These are phyloP conservation scores for Arthrobotrys sinensis DNA, from an alignment of 2,329 filamentous ascomycete genomes.

Conservation along the genomic window DNA sequence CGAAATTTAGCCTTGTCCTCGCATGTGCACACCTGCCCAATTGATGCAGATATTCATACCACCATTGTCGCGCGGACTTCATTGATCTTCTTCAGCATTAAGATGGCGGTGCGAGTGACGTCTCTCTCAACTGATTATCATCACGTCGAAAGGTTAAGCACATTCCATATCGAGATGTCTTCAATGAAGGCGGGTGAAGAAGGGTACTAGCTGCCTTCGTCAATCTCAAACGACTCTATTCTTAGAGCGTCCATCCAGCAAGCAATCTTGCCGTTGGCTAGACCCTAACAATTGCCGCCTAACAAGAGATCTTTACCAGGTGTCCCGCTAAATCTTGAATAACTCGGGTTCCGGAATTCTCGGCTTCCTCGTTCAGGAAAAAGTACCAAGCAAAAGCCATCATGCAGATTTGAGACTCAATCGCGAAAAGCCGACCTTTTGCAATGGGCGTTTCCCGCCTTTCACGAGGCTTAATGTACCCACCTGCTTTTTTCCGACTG, in stretches of 20 bases:
- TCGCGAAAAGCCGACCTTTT: constrained; percentile 29
- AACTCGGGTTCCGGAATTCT: constrained; percentile 24
- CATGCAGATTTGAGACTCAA: constrained; percentile 21
- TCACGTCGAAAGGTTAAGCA: constrained; percentile 15
- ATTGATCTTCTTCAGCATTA: constrained; percentile 25
- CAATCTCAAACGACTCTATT: constrained; percentile 57
- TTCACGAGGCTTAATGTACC: constrained; percentile 14
- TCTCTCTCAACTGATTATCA: constrained; percentile 32
- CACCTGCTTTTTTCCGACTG: constrained; percentile 48
- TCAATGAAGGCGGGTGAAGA: constrained; percentile 11
- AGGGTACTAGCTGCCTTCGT: constrained; percentile 34
- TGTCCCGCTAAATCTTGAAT: constrained; percentile 27
- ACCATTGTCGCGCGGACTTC: constrained; percentile 12
- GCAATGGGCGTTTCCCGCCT: constrained; percentile 22
- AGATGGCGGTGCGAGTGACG: constrained; percentile 21
- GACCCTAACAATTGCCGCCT: constrained; percentile 36
- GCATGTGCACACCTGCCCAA: constrained; percentile 26
- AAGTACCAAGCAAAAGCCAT: constrained; percentile 34
- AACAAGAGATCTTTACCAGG: constrained; percentile 21
- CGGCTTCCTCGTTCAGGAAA: constrained; percentile 50
- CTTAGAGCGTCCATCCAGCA: constrained; percentile 40
- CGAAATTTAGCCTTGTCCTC: constrained; percentile 35
- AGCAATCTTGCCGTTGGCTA: constrained; percentile 44
- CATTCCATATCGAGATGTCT: constrained; percentile 41
- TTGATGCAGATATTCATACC: not conserved